Base-by-base conservation (phyloP, 228 moss, liverwort and hornwort species). In the Sphagnum fallax region DNA sequence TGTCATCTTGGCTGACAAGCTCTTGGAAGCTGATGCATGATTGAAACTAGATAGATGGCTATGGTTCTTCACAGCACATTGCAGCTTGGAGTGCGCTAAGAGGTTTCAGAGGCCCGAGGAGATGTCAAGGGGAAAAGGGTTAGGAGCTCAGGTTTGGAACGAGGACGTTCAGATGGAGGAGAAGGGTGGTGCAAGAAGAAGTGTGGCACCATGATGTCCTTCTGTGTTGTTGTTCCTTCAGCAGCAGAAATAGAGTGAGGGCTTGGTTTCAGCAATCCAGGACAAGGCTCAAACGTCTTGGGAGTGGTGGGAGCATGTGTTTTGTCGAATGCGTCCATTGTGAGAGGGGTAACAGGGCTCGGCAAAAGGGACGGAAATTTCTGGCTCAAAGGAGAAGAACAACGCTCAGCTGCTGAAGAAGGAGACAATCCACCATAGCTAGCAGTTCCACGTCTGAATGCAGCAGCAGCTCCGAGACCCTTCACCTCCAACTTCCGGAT, bases 401-500 rank as follows among this genome's bases (percentile, higher is more conserved):
- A 32, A 8, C 55, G 8, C 55, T 55, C 55, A 69, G 80, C 86
- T 0, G 78, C 73, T 0, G 82, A 80, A 4, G 86, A 80, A 11
- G 86, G 82, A 47, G 72, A 67, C 55, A 55, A 8, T 3, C 82
- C 82, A 18, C 80, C 82, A 49, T 80, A 80, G 1, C 82, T 80
- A 15, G 74, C 82, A 8, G 82, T 80, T 8, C 86, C 86, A 8
- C 82, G 71, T 8, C 82, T 82, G 51, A 82, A 86, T 8, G 82
- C 86, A 1, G 86, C 82, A 6, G 82, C 82, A 5, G 86, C 82
- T 8, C 86, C 80, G 4, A 86, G 69, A 15, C 82, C 86, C 74
- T 86, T 86, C 32, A 86, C 86, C 59, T 86, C 86, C 63, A 86
- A 57, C 65, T 86, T 86, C 6, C 86, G 65, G 51, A 86, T 77